Conservation (phyloP, 371 early-diverging fungal genomes). For the Apophysomyces trapeziformis region DNA sequence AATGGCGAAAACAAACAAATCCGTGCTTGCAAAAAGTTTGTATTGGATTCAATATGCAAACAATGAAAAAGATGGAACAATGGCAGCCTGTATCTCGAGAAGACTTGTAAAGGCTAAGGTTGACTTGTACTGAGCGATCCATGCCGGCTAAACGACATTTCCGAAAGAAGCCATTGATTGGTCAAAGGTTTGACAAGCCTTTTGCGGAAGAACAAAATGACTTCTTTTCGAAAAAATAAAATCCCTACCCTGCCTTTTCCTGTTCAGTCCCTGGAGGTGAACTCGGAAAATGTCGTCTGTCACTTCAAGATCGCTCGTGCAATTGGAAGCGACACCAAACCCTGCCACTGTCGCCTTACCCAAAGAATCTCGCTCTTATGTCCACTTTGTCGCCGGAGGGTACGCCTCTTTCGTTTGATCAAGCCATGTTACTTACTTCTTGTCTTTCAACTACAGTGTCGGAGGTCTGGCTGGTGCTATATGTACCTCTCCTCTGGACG, state of each 20-base stretch:
- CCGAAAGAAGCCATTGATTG: no score
- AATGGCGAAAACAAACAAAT: no score
- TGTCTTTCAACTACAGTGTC: slow-evolving; percentile 33
- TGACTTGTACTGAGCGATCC: no score
- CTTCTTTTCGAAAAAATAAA: not conserved
- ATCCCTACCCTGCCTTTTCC: not conserved
- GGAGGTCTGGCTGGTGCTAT: slow-evolving; percentile 82
- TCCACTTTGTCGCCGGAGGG: slow-evolving; percentile 87
- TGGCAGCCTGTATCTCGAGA: not conserved
- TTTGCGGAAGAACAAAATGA: no score
- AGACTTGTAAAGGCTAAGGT: not conserved
- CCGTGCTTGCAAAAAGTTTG: no score
- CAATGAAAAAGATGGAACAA: not conserved
- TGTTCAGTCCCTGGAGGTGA: slow-evolving; percentile 1
- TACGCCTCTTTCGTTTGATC: slow-evolving; percentile 26
- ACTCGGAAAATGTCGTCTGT: not conserved
- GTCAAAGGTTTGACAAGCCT: no score
- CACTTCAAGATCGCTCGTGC: slow-evolving; percentile 3
- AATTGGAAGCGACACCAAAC: slow-evolving; percentile 2
- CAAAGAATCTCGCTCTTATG: slow-evolving; percentile 45
- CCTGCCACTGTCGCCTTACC: not conserved
- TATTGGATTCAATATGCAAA: no score
- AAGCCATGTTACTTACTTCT: slow-evolving; percentile 6
- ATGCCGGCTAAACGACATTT: no score
- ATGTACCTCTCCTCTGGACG: slow-evolving; percentile 88